phyloP scores from a whole-genome alignment of 1,139 yeast species.

The Hyphopichia buzzinii region DNA sequence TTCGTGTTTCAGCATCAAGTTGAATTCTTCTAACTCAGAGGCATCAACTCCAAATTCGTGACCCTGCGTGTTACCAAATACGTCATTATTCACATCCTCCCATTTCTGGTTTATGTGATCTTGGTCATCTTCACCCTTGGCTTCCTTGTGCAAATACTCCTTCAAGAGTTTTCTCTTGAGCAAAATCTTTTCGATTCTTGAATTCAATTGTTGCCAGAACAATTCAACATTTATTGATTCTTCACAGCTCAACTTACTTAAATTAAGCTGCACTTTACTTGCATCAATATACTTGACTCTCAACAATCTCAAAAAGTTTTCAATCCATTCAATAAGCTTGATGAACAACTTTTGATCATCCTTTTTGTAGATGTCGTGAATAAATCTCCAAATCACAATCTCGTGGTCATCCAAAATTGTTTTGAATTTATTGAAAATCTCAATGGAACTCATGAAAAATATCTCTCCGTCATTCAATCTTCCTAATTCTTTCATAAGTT shows the following conservation, averaged over 20 bases:
- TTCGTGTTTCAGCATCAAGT: conserved; percentile 26
- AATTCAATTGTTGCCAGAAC: conserved; percentile 30
- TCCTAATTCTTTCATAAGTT: conserved; percentile 53
- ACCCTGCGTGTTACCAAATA: conserved; percentile 40
- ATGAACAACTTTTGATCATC: conserved; percentile 73
- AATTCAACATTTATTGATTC: conserved; percentile 19
- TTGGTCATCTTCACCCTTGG: conserved; percentile 17
- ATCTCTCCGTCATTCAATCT: conserved; percentile 48
- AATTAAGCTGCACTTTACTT: conserved; percentile 40
- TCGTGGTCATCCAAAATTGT: conserved; percentile 68
- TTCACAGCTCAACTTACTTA: conserved; percentile 21
- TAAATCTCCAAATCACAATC: conserved; percentile 64
- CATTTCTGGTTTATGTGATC: conserved; percentile 46
- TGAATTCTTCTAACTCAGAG: conserved; percentile 59
- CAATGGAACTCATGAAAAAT: conserved; percentile 42
- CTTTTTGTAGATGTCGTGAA: conserved; percentile 71
- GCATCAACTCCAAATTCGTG: conserved; percentile 57
- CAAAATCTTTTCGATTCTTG: conserved; percentile 26
- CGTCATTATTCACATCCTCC: conserved; percentile 45
- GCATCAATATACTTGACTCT: conserved; percentile 60
- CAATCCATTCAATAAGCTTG: conserved; percentile 67
- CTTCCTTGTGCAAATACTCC: conserved; percentile 26
- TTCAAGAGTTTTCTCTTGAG: conserved; percentile 33
- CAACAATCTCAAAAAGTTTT: conserved; percentile 53
- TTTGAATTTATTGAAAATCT: conserved; percentile 65